Percentiles rank a stretch among this genome's conserved stretches.
phyloP scores from a whole-genome alignment of 345 rosid species.

The Pistacia vera region DNA sequence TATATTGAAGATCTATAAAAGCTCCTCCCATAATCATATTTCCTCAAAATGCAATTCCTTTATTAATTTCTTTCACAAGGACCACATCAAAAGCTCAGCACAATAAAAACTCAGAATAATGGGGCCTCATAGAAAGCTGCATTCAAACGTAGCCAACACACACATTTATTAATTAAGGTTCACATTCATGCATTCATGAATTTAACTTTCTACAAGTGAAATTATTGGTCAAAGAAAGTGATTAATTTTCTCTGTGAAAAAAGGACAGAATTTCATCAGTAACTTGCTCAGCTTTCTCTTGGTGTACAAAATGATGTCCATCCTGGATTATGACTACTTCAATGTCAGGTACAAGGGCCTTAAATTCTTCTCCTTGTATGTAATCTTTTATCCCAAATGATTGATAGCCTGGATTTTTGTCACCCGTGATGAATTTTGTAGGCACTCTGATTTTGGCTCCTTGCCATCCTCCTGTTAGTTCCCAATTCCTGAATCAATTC shows the following conservation, averaged over 20 bases:
- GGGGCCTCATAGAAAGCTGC: neutral
- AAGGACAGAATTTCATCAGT: conserved; percentile 20
- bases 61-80: neutral
- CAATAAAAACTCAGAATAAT: neutral
- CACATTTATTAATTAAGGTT: neutral
- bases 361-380: conserved; percentile 16
- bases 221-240: neutral
- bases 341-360: conserved; percentile 26
- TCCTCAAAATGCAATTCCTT: no score
- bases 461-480: conserved; percentile 28
- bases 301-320: conserved; percentile 30
- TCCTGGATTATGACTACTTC: conserved; percentile 19
- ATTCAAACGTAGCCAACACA: no score
- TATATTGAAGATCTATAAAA: no score
- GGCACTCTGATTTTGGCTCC: conserved; percentile 28
- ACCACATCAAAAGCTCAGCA: neutral
- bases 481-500: conserved; percentile 27
- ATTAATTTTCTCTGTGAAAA: neutral
- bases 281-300: conserved; percentile 27
- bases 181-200: neutral
- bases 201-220: neutral
- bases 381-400: conserved; percentile 23
- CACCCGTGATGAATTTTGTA: conserved; percentile 23
- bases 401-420: conserved; percentile 23
- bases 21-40: no score